Conservation (phyloP, 179 eudicot species). For the Sideroxylon spinosum region DNA sequence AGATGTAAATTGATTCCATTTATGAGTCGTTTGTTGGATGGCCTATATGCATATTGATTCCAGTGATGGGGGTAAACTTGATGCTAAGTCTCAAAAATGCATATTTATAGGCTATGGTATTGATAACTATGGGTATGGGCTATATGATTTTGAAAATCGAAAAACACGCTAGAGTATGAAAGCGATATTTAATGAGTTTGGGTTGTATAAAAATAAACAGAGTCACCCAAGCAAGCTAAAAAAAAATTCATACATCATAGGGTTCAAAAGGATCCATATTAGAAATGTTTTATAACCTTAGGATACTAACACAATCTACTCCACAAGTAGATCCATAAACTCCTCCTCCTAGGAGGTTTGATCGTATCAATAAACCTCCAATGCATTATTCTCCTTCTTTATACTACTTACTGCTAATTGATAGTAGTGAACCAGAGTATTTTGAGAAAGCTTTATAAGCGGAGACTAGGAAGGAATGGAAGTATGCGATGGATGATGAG, state of each 20-base stretch:
- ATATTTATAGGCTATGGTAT: no score
- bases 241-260: background rate
- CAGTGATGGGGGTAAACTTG: background rate
- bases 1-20: background rate
- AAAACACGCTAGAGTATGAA: background rate
- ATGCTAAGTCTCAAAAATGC: background rate
- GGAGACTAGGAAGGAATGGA: no score
- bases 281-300: background rate
- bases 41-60: background rate
- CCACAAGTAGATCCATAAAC: background rate
- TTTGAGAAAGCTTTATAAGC: no score
- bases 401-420: no score
- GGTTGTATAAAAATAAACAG: background rate
- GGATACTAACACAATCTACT: background rate
- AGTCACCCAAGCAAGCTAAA: no score
- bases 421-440: no score
- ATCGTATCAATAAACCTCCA: no score
- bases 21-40: background rate
- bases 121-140: no score
- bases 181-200: background rate
- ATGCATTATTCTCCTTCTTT: no score
- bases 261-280: background rate
- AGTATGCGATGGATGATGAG: no score
- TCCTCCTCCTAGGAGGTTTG: background rate
- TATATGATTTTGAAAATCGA: conserved; percentile 15